phyloP scores from a whole-genome alignment of 2,329 filamentous ascomycete species.

The Dryadomyces quercivorus region DNA sequence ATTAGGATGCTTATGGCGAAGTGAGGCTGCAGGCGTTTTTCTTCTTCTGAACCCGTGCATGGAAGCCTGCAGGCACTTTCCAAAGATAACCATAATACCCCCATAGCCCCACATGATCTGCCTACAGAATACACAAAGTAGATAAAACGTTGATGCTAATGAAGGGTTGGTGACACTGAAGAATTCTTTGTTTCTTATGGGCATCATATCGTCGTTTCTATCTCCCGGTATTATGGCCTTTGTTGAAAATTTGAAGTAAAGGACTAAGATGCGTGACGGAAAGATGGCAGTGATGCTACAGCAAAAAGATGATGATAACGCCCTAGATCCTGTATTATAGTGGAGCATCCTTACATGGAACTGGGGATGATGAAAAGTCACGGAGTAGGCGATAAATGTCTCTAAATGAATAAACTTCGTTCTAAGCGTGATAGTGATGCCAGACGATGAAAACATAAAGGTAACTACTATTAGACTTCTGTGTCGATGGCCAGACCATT shows the following conservation, averaged over 20 bases:
- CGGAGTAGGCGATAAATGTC: slow-evolving; percentile 18
- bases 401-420: too few relatives aligned
- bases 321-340: slow-evolving; percentile 6
- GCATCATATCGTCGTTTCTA: neutral
- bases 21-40: too few relatives aligned
- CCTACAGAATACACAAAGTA: slow-evolving; percentile 1
- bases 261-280: neutral
- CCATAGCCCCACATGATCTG: too few relatives aligned
- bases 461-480: too few relatives aligned
- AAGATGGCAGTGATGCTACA: neutral
- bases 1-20: too few relatives aligned
- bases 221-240: neutral
- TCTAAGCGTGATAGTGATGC: too few relatives aligned
- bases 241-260: neutral
- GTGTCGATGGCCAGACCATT: too few relatives aligned
- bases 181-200: slow-evolving; percentile 6
- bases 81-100: too few relatives aligned
- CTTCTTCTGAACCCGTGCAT: too few relatives aligned
- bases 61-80: too few relatives aligned
- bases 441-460: slow-evolving; percentile 36
- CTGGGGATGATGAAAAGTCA: slow-evolving; percentile 6
- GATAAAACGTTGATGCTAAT: slow-evolving; percentile 11
- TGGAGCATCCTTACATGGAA: slow-evolving; percentile 5
- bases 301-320: slow-evolving; percentile 2
- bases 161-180: slow-evolving; percentile 14